A percentile compares a stretch with the other conserved stretches of the same genome.
These are phyloP conservation scores for Alternaria sp. DNA, from an alignment of 2,329 filamentous ascomycete genomes.

Conservation along the genomic window DNA sequence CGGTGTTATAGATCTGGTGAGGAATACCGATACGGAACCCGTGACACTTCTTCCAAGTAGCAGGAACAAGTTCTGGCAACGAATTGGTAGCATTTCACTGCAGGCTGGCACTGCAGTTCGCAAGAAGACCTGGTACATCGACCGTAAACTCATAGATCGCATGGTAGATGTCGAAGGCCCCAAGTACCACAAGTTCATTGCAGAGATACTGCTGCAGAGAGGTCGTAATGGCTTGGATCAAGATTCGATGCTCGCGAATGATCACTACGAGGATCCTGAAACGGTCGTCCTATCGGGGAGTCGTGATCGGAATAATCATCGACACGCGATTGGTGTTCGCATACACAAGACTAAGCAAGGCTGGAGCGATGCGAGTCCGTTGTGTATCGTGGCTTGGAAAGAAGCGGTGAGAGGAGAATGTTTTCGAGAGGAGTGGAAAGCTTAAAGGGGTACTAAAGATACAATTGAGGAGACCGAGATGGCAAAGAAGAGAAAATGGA, in stretches of 20 bases:
- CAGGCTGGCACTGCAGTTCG: not conserved
- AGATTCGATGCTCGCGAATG: not conserved
- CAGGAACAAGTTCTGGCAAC: too few species aligned
- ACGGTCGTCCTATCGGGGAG: not conserved
- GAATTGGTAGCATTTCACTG: not conserved
- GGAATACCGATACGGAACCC: not conserved
- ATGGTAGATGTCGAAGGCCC: not conserved
- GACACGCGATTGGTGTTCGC: too few species aligned
- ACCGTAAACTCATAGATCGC: not conserved
- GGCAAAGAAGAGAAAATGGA: not conserved
- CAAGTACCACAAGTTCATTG: not conserved
- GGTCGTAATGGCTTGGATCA: not conserved
- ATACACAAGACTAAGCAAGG: too few species aligned
- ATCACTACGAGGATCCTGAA: not conserved
- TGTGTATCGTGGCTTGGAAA: not conserved
- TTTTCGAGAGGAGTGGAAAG: not conserved
- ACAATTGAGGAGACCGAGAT: not conserved
- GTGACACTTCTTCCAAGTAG: not conserved
- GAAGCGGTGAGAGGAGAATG: not conserved
- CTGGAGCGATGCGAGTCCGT: too few species aligned
- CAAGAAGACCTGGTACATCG: not conserved
- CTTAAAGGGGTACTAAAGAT: not conserved
- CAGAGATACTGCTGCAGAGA: not conserved
- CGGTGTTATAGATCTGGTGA: too few species aligned
- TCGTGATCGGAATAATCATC: too few species aligned